These are phyloP conservation scores for Acephala macrosclerotiorum DNA, from an alignment of 2,329 filamentous ascomycete genomes.

Conservation along the genomic window DNA sequence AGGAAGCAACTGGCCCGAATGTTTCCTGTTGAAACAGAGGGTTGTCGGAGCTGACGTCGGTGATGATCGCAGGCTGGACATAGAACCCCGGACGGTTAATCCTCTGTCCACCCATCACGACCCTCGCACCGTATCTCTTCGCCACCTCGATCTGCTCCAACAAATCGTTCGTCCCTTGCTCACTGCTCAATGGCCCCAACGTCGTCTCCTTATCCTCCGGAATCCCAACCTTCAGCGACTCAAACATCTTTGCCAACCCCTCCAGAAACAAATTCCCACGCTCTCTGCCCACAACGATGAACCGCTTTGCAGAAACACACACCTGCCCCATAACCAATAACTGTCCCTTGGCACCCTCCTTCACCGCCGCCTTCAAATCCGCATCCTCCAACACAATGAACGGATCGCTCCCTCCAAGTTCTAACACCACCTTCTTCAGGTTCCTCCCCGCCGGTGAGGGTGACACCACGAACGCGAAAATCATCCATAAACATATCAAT, in stretches of 20 bases:
- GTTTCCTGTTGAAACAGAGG: slow-evolving; percentile 29
- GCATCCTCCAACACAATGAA: slow-evolving; percentile 68
- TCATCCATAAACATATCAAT: slow-evolving; percentile 11
- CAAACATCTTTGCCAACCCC: slow-evolving; percentile 6
- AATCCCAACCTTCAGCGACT: slow-evolving; percentile 1
- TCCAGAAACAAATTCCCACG: slow-evolving; percentile 21
- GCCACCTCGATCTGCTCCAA: slow-evolving; percentile 3
- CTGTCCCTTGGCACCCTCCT: slow-evolving; percentile 47
- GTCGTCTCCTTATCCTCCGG: slow-evolving; percentile 5
- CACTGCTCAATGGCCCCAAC: neutral
- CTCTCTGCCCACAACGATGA: slow-evolving; percentile 24
- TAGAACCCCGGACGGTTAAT: slow-evolving; percentile 17
- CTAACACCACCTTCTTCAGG: slow-evolving; percentile 67
- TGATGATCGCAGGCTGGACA: slow-evolving; percentile 25
- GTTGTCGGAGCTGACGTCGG: slow-evolving; percentile 30
- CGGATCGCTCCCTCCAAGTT: slow-evolving; percentile 69
- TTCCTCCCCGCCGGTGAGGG: slow-evolving; percentile 12
- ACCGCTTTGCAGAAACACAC: slow-evolving; percentile 56
- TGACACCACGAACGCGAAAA: slow-evolving; percentile 16
- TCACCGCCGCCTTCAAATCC: slow-evolving; percentile 45
- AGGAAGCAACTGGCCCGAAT: slow-evolving; percentile 31
- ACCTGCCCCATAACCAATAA: slow-evolving; percentile 63
- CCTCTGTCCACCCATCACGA: slow-evolving; percentile 13
- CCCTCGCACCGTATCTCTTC: neutral
- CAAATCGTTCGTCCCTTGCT: neutral